Evolutionary conservation across 305 asterid species (phyloP).

Genomic region (Fraxinus floribunda): DNA sequence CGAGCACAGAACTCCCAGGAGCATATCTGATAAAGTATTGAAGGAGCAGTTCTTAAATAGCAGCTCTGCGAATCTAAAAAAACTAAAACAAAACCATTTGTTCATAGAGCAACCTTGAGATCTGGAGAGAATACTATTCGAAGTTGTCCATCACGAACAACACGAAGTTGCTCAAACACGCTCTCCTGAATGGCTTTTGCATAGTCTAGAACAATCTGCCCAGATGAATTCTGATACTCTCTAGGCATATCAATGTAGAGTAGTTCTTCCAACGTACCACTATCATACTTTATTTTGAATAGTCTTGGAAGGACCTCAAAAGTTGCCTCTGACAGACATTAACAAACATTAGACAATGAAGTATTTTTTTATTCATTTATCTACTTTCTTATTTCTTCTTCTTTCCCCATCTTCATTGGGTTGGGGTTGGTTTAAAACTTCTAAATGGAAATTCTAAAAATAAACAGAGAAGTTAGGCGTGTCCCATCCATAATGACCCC

Average conservation of each 20-base stretch:
- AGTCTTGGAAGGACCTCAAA: slow-evolving; percentile 49
- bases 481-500: neutral
- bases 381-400: neutral
- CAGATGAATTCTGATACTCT: slow-evolving; percentile 41
- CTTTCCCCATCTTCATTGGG: neutral
- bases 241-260: slow-evolving; percentile 39
- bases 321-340: slow-evolving; percentile 39
- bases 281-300: slow-evolving; percentile 44
- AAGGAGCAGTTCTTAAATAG: neutral
- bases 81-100: neutral
- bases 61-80: neutral
- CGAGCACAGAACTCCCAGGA: slow-evolving; percentile 60
- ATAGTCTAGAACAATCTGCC: slow-evolving; percentile 44
- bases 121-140: slow-evolving; percentile 49
- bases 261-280: slow-evolving; percentile 40
- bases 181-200: slow-evolving; percentile 51
- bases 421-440: slow-evolving; percentile 4
- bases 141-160: slow-evolving; percentile 52
- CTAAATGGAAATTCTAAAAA: neutral
- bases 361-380: neutral
- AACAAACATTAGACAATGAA: neutral
- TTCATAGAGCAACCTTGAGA: slow-evolving; percentile 39
- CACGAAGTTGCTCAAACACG: slow-evolving; percentile 45
- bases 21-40: slow-evolving; percentile 34
- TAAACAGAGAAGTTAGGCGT: neutral